Evolutionary conservation across 441 rosid species (phyloP).

Genomic region (Breynia disticha): DNA sequence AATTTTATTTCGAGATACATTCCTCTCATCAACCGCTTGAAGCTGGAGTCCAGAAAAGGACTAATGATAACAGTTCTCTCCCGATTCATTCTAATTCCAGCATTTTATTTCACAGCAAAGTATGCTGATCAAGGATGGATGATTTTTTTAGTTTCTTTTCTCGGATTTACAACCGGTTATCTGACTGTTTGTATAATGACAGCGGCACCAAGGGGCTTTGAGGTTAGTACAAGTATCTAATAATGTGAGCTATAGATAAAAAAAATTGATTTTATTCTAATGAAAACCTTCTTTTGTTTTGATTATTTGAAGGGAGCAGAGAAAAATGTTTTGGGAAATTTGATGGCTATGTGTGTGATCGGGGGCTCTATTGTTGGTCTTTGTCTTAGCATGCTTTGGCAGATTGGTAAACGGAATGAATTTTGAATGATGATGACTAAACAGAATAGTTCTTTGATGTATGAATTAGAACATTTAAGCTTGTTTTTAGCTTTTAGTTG

Average conservation of each 20-base stretch:
- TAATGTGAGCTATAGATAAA: neutral
- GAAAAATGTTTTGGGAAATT: slow-evolving; percentile 68
- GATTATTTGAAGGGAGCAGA: slow-evolving; percentile 53
- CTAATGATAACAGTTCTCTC: slow-evolving; percentile 27
- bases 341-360: slow-evolving; percentile 51
- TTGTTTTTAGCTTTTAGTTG: no score
- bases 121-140: slow-evolving; percentile 71
- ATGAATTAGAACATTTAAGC: no score
- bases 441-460: no score
- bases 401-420: slow-evolving; percentile 67
- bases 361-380: slow-evolving; percentile 65
- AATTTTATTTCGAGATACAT: slow-evolving; percentile 52
- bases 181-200: slow-evolving; percentile 58
- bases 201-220: slow-evolving; percentile 49
- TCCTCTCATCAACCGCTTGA: slow-evolving; percentile 34
- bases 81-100: slow-evolving; percentile 43
- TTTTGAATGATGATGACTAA: no score
- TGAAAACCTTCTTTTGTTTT: no score
- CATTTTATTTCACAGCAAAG: slow-evolving; percentile 58
- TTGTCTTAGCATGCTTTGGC: slow-evolving; percentile 72
- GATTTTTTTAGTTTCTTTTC: slow-evolving; percentile 49
- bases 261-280: no score
- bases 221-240: slow-evolving; percentile 27
- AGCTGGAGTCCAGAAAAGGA: slow-evolving; percentile 42
- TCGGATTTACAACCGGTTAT: slow-evolving; percentile 56